Evolutionary conservation across 2,329 filamentous ascomycete species (phyloP).

Genomic region (Alternaria arborescens): DNA sequence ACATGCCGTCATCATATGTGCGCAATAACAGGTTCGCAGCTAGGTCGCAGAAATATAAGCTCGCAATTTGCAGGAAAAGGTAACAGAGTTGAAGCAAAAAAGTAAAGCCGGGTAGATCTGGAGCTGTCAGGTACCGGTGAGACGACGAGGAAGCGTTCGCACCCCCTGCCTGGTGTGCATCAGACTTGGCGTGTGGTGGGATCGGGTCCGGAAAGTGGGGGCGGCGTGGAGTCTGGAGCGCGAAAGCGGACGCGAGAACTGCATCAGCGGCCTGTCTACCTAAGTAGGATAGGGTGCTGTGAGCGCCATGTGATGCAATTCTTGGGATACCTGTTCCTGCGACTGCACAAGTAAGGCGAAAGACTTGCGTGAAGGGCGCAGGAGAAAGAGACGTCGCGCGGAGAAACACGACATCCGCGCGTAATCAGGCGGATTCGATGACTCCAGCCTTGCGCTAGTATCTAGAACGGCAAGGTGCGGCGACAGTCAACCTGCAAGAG

Average conservation of each 20-base stretch:
- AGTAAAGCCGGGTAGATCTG: neutral
- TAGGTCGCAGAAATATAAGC: neutral
- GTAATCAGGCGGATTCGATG: neutral
- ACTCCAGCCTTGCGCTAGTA: neutral
- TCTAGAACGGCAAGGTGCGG: neutral
- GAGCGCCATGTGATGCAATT: neutral
- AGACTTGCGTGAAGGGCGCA: neutral
- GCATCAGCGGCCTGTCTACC: conserved; percentile 1
- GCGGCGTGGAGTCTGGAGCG: conserved; percentile 1
- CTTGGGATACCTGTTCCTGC: neutral
- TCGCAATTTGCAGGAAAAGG: neutral
- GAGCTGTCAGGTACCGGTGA: conserved; percentile 2
- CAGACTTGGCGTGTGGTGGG: conserved; percentile 4
- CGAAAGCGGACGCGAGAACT: conserved; percentile 1
- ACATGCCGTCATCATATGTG: neutral
- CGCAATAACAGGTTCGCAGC: neutral
- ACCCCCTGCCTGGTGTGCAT: neutral
- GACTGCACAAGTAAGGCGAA: neutral
- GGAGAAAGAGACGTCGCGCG: neutral
- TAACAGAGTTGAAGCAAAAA: conserved; percentile 4
- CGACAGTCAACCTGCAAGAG: neutral
- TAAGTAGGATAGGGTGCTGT: neutral
- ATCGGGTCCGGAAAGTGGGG: conserved; percentile 4
- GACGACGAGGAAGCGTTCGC: neutral
- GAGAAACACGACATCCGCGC: neutral